Evolutionary conservation across 2,329 filamentous ascomycete species (phyloP).

Genomic region (Penicillium verrucosum): DNA sequence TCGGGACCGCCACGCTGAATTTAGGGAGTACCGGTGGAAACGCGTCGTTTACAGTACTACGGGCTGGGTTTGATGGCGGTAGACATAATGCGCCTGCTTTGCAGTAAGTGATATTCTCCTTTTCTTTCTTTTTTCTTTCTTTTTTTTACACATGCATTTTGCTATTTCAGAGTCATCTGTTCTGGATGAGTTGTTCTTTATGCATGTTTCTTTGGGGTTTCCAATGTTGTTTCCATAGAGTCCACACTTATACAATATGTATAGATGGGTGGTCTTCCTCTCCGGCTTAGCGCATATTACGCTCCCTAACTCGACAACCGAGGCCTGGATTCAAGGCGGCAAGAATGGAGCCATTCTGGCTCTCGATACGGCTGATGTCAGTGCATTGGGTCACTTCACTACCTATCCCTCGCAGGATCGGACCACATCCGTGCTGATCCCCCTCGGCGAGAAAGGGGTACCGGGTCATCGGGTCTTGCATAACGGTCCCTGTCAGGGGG

Average conservation of each 20-base stretch:
- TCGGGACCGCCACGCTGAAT: constrained; percentile 29
- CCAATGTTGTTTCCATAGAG: not conserved
- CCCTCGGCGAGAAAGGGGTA: constrained; percentile 32
- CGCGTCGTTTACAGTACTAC: constrained; percentile 39
- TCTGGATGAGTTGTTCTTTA: not conserved
- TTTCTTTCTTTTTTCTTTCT: no score
- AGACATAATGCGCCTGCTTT: constrained; percentile 43
- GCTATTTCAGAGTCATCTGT: not conserved
- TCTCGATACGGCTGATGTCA: constrained; percentile 43
- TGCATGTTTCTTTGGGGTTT: not conserved
- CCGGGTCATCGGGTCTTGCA: constrained; percentile 44
- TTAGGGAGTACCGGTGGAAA: constrained; percentile 36
- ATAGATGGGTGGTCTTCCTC: constrained; percentile 38
- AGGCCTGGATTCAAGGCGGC: constrained; percentile 41
- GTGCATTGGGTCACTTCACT: constrained; percentile 42
- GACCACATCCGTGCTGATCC: constrained; percentile 41
- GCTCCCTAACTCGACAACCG: constrained; percentile 38
- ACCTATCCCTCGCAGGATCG: constrained; percentile 39
- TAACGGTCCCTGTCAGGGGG: constrained; percentile 37
- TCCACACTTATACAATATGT: constrained; percentile 3
- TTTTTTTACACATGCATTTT: not conserved
- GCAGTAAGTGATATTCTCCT: constrained; percentile 35
- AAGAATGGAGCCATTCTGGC: constrained; percentile 44
- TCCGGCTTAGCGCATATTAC: constrained; percentile 44
- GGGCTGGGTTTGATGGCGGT: constrained; percentile 40